Evolutionary conservation across 495 filamentous ascomycete genomes (phyloP).

Genomic region (Tetracladium setigerum): DNA sequence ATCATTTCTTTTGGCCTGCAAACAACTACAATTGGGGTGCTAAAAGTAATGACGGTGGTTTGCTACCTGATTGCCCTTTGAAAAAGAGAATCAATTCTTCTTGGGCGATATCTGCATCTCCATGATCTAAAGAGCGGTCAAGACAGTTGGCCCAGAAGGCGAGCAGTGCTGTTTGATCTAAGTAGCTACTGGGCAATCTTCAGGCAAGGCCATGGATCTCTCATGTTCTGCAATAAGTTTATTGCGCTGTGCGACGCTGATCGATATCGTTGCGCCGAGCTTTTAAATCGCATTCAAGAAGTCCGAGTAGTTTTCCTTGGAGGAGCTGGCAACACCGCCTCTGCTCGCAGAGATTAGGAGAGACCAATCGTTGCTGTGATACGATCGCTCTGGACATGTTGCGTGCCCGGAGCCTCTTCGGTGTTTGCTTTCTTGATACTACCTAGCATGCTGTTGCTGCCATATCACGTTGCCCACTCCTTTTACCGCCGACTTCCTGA

Average conservation of each 20-base stretch:
- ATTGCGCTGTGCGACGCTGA: conserved; percentile 10
- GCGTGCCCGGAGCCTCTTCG: neutral
- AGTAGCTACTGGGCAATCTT: neutral
- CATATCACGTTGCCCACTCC: conserved; percentile 9
- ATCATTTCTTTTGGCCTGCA: no score
- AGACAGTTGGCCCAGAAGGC: neutral
- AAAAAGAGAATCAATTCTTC: neutral
- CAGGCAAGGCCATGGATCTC: neutral
- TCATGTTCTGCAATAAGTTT: conserved; percentile 8
- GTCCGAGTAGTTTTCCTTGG: neutral
- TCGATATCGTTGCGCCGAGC: conserved; percentile 1
- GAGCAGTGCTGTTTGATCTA: conserved; percentile 11
- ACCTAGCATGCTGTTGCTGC: conserved; percentile 11
- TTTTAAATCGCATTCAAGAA: neutral
- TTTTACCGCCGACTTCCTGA: neutral
- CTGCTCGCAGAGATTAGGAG: neutral
- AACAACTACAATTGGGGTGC: no score
- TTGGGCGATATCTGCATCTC: conserved; percentile 1
- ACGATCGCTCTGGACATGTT: conserved; percentile 8
- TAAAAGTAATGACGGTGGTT: conserved; percentile 10
- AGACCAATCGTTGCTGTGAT: conserved; percentile 16
- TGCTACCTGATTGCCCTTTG: conserved; percentile 17
- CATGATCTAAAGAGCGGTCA: conserved; percentile 1
- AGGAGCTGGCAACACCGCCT: neutral
- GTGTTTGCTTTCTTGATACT: conserved; percentile 17